Evolutionary conservation across 1,139 yeast species (phyloP).

Genomic region (Blastobotrys serpentis): DNA sequence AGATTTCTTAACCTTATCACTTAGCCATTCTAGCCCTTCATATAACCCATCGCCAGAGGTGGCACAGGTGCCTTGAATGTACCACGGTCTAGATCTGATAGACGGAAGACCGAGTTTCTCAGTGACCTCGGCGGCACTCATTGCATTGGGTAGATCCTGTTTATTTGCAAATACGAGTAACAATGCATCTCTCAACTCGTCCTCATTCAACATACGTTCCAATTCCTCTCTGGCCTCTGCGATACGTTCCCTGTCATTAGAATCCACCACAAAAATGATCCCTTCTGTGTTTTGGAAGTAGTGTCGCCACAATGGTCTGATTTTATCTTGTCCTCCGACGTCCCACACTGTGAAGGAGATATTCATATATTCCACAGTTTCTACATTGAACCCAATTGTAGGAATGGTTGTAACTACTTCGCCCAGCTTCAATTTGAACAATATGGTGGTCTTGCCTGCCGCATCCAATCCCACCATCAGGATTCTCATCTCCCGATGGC

Average conservation of each 20-base stretch:
- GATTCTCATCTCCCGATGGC: conserved; percentile 70
- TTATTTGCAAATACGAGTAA: conserved; percentile 80
- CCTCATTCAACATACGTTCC: conserved; percentile 92
- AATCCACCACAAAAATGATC: conserved; percentile 88
- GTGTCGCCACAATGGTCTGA: conserved; percentile 94
- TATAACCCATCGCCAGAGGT: conserved; percentile 93
- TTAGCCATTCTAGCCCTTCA: conserved; percentile 93
- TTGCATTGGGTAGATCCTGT: conserved; percentile 93
- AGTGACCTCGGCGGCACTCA: conserved; percentile 93
- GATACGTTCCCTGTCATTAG: conserved; percentile 91
- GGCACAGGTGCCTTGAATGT: conserved; percentile 92
- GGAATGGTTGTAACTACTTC: conserved; percentile 93
- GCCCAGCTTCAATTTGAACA: conserved; percentile 85
- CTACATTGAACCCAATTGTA: conserved; percentile 92
- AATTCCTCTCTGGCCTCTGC: conserved; percentile 91
- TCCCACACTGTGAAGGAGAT: conserved; percentile 95
- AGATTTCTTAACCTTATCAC: conserved; percentile 82
- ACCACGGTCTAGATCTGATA: conserved; percentile 93
- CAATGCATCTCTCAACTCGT: conserved; percentile 87
- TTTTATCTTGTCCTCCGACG: conserved; percentile 97
- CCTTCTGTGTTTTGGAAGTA: conserved; percentile 94
- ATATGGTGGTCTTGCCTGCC: conserved; percentile 89
- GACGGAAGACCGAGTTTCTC: conserved; percentile 90
- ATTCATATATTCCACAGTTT: conserved; percentile 92
- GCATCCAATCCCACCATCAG: conserved; percentile 94